Base-by-base conservation (phyloP, 2,329 filamentous ascomycete genomes). In the Penicillium sp. region DNA sequence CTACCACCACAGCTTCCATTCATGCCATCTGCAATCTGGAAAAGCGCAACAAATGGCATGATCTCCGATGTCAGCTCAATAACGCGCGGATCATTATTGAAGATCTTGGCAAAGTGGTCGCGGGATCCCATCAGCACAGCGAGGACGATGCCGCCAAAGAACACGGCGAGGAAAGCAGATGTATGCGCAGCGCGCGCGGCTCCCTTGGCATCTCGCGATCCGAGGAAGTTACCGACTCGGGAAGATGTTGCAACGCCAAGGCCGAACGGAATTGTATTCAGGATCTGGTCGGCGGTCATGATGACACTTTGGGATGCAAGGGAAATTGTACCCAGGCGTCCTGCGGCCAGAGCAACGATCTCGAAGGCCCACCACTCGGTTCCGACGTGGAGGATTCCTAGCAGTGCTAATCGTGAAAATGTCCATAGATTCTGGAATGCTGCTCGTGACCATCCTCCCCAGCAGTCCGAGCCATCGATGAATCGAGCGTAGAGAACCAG, bases 291-390 rank as follows among this genome's bases (percentile, higher is more conserved):
- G 0, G 84, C 79, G 0, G 86, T 93, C 86, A 93, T 93, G 59
- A 94, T 88, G 14, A 93, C 85, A 32, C 79, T 84, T 62, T 94
- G 87, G 0, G 87, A 84, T 1, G 87, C 87, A 0, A 94, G 72
- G 0, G 85, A 75, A 22, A 88, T 76, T 0, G 84, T 89, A 3
- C 88, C 88, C 0, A 94, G 74, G 23, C 81, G 76, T 1, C 87
- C 87, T 4, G 87, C 86, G 2, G 84, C 85, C 0, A 93, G 74
- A 1, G 86, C 85, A 1, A 93, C 85, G 48, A 93, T 90, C 64
- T 93, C 87, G 52, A 94, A 94, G 0, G 87, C 88, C 87, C 87
- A 93, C 87, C 86, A 94, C 64, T 94, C 88, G 0, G 86, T 92
- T 3, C 85, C 88, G 4, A 94, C 84, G 47, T 93, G 87, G 3